Evolutionary conservation across 306 rosid species (phyloP), one percentile per base, ranked within the genome.

Genomic region (Acacia acuminata): DNA sequence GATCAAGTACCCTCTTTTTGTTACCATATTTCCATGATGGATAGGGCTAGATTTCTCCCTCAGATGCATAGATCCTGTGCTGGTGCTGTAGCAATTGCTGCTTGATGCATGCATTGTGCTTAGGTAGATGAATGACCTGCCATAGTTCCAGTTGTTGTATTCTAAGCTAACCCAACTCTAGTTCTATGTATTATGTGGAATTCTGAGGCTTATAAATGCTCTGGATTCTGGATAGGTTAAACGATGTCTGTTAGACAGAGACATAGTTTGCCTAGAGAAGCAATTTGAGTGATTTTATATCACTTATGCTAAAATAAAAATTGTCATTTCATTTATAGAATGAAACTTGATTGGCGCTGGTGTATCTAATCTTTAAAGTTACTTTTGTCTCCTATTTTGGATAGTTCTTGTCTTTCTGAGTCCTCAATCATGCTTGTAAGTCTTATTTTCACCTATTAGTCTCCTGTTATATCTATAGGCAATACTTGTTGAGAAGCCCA

Each of bases 11-110:
- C 53, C 15, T 1, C 14, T 8, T 51, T 36, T 53, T 51, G 75
- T 25, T 12, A 40, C 70, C 51, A 75, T 60, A 61, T 50, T 40
- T 45, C 40, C 8, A 25, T 40, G 10, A 14, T 70, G 79, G 20
- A 53, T 60, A 50, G 47, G 81, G 81, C 36, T 27, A 51, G 30
- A 12, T 80, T 69, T 76, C 55, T 63, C 76, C 76, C 30, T 73
- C 67, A 73, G 10, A 73, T 45, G 76, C 65, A 30, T 76, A 63
- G 66, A 66, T 44, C 60, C 25, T 61, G 61, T 76, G 53, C 73
- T 80, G 82, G 51, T 77, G 73, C 56, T 67, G 77, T 79, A 34
- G 71, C 76, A 67, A 42, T 38, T 61, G 66, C 40, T 76, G 38
- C 36, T 47, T 73, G 69, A 17, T 65, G 75, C 70, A 58, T 68